These are phyloP conservation scores for Penstemon newberryi DNA, from an alignment of 257 asterid species.

Conservation along the genomic window DNA sequence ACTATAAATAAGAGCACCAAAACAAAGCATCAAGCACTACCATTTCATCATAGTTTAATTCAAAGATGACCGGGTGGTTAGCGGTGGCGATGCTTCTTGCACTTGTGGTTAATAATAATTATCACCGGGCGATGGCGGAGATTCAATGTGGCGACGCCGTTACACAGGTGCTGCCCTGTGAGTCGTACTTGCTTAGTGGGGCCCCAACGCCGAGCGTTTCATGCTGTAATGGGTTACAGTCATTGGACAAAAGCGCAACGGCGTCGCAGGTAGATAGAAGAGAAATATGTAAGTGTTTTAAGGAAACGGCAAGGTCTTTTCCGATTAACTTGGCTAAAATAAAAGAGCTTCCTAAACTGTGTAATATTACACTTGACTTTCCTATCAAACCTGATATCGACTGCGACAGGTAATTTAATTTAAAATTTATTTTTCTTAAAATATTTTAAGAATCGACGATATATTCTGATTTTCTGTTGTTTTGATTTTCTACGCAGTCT, in stretches of 20 bases:
- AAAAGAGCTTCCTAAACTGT: conserved; percentile 27
- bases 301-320: conserved; percentile 26
- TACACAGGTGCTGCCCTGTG: conserved; percentile 38
- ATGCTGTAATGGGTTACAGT: conserved; percentile 35
- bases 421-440: too few species aligned
- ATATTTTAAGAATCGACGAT: too few species aligned
- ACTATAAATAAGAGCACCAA: too few species aligned
- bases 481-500: background rate
- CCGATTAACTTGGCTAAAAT: conserved; percentile 33
- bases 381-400: conserved; percentile 26
- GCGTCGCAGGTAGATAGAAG: conserved; percentile 31
- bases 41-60: background rate
- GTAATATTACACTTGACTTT: conserved; percentile 27
- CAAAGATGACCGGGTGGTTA: background rate
- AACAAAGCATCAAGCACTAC: too few species aligned
- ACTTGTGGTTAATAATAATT: background rate
- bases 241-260: conserved; percentile 28
- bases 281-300: conserved; percentile 39
- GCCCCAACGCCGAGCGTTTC: conserved; percentile 28
- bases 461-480: too few species aligned
- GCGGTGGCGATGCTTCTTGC: conserved; percentile 17
- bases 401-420: conserved; percentile 27
- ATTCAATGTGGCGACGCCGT: conserved; percentile 38
- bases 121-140: conserved; percentile 10
- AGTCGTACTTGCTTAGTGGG: conserved; percentile 37